Percentiles rank a stretch among this genome's conserved stretches.
Evolutionary conservation across 75 land plant species (phyloP).

Genomic region (Selaginella tamariscina): DNA sequence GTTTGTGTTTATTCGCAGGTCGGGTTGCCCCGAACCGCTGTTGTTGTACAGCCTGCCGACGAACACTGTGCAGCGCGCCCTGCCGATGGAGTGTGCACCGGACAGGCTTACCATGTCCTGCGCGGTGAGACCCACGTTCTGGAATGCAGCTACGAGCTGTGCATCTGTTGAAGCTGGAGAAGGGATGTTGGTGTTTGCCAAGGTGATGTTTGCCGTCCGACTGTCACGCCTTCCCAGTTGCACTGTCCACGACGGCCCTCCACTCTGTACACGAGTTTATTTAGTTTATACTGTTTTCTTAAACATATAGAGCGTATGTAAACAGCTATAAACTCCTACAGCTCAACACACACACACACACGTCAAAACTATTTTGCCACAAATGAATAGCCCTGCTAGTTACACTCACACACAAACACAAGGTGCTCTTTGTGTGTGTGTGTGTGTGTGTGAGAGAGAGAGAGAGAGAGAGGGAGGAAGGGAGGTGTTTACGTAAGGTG

Average conservation of each 20-base stretch:
- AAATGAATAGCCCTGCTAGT: too few relatives aligned
- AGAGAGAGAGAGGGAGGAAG: background rate
- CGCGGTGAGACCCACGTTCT: conserved; percentile 17
- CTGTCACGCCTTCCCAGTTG: conserved; percentile 65
- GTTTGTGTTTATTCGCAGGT: background rate
- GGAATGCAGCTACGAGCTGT: conserved; percentile 15
- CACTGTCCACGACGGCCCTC: conserved; percentile 56
- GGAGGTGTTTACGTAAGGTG: too few relatives aligned
- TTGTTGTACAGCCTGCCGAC: conserved; percentile 52
- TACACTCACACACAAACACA: too few relatives aligned
- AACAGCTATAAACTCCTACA: too few relatives aligned
- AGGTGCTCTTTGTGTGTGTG: too few relatives aligned
- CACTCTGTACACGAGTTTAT: too few relatives aligned
- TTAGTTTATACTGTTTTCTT: too few relatives aligned
- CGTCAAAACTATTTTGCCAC: too few relatives aligned
- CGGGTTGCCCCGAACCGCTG: conserved; percentile 24
- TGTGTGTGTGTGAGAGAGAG: too few relatives aligned
- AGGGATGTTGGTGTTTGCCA: conserved; percentile 46
- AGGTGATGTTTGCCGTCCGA: conserved; percentile 35
- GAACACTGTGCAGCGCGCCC: conserved; percentile 59
- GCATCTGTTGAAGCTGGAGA: conserved; percentile 27
- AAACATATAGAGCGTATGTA: background rate
- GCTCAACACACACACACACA: too few relatives aligned
- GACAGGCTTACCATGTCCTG: conserved; percentile 57
- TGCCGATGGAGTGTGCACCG: conserved; percentile 68